Conservation (phyloP, 2,329 filamentous ascomycete genomes). For the Aspergillus fumigatus region DNA sequence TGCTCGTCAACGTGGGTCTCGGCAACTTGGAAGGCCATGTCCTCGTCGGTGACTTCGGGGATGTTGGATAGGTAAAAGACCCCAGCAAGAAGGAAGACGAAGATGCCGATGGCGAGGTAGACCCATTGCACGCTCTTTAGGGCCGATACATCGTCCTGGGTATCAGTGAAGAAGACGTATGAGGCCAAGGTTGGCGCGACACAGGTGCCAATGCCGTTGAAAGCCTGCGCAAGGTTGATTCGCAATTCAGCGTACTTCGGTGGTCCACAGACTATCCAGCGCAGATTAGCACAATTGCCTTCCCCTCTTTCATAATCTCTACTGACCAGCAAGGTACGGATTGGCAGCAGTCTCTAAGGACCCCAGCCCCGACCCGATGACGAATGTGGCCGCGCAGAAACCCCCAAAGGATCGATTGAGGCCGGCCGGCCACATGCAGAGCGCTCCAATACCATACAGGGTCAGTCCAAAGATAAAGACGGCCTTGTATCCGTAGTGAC, state of each 20-base stretch:
- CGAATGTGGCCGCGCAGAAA: conserved; percentile 67
- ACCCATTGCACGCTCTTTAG: conserved; percentile 72
- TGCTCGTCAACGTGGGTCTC: conserved; percentile 54
- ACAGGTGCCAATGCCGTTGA: conserved; percentile 72
- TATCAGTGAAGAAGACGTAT: conserved; percentile 65
- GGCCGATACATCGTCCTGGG: conserved; percentile 53
- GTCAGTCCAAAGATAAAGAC: conserved; percentile 72
- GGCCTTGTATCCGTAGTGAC: conserved; percentile 71
- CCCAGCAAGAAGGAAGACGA: conserved; percentile 62
- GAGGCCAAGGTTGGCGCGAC: conserved; percentile 69
- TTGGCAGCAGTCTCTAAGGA: conserved; percentile 75
- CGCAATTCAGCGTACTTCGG: conserved; percentile 70
- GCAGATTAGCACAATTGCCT: conserved; percentile 27
- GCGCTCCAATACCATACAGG: conserved; percentile 66
- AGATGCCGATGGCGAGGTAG: conserved; percentile 72
- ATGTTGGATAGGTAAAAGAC: conserved; percentile 65
- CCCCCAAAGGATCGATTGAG: conserved; percentile 68
- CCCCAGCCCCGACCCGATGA: conserved; percentile 68
- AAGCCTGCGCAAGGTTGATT: conserved; percentile 71
- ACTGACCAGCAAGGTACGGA: conserved; percentile 61
- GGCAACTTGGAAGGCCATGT: conserved; percentile 61
- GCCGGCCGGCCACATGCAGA: conserved; percentile 81
- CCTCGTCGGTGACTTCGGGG: conserved; percentile 67
- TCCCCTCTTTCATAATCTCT: background rate
- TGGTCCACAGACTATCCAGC: conserved; percentile 62